phyloP scores from a whole-genome alignment of 2,329 filamentous ascomycete species.

The Myriangium duriaei region DNA sequence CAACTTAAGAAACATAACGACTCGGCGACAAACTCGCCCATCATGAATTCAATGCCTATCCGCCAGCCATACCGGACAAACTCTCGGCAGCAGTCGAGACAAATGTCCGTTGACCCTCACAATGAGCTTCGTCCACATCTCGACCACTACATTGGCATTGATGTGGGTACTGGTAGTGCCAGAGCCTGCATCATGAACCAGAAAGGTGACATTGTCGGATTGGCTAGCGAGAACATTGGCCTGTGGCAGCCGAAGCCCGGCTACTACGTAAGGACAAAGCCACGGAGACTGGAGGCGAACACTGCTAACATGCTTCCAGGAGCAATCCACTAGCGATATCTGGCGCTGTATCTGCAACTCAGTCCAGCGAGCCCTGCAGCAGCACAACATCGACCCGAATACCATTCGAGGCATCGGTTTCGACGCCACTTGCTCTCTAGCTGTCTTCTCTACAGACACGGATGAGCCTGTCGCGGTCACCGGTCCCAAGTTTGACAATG shows the following conservation, averaged over 20 bases:
- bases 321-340: conserved; percentile 97
- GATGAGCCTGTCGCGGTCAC: conserved; percentile 88
- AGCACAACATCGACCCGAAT: conserved; percentile 64
- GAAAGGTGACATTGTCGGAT: conserved; percentile 68
- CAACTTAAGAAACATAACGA: no score
- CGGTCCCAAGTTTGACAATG: conserved; percentile 66
- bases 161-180: conserved; percentile 92
- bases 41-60: conserved; percentile 13
- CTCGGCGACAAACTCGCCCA: no score
- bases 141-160: conserved; percentile 68
- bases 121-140: conserved; percentile 45
- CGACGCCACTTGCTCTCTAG: conserved; percentile 94
- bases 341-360: conserved; percentile 90
- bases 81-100: conserved; percentile 29
- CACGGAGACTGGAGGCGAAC: not conserved
- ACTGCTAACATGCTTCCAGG: conserved; percentile 37
- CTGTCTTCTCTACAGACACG: conserved; percentile 79
- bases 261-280: conserved; percentile 35
- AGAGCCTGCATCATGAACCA: conserved; percentile 91
- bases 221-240: conserved; percentile 41
- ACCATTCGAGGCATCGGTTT: conserved; percentile 87
- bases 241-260: conserved; percentile 42
- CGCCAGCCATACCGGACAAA: conserved; percentile 22
- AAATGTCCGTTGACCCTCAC: conserved; percentile 39
- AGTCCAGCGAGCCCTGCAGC: conserved; percentile 67